Evolutionary conservation across 495 filamentous ascomycete genomes (phyloP), one percentile per base, ranked within the genome.

Genomic region (Letharia lupina): DNA sequence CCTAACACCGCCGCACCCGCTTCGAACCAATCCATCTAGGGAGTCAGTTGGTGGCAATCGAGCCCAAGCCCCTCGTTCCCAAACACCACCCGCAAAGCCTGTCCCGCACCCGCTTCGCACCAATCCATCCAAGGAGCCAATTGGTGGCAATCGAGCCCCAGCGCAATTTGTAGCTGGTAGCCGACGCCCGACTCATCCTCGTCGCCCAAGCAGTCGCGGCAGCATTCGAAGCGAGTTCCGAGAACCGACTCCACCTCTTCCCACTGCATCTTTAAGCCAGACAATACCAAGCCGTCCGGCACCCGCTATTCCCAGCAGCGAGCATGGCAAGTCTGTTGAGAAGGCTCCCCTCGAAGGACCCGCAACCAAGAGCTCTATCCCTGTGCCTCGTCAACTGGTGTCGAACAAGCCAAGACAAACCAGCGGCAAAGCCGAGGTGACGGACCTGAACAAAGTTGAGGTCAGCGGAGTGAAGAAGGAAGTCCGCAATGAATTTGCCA

Each of bases 141-240:
- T 70, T 37, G 45, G 69, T 35, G 61, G 44, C 52, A 70, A 67
- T 63, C 68, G 70, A 39, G 65, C 66, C 20, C 70, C 70, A 33
- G 70, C 70, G 41, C 64, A 66, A 50, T 69, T 72, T n/a, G 62
- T 72, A 47, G 70, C 63, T 40, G 70, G 67, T 58, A 73, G 69
- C 52, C 69, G 71, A 42, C 71, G 71, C 9, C 52, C 69, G 37
- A 39, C 56, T 23, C 40, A 61, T 58, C 35, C 64, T 48, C 70
- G 67, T 65, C 69, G 69, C 12, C 70, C 69, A 23, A 66, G 42
- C 31, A 73, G 71, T 39, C 71, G 67, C 31, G 60, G 64, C 31
- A 69, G 67, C 61, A 28, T 68, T 45, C 69, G 66, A 16, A 63
- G 50, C 18, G 70, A 70, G 2, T 58, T 50, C 20, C 62, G 68